Base-by-base conservation (phyloP, 805 yeast species). In the Debaryomyces hansenii region DNA sequence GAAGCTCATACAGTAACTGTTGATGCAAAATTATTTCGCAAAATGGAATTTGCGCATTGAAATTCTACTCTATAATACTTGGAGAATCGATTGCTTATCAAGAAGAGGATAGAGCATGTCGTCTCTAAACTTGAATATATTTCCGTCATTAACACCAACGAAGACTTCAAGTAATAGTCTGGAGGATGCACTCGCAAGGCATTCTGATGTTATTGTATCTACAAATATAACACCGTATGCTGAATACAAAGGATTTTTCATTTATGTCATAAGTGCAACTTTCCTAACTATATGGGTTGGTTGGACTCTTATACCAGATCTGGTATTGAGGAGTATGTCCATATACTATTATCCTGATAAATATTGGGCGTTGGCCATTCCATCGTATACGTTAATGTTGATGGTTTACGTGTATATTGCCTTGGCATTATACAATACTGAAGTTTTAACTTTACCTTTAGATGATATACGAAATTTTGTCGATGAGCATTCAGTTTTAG, bases 211-310 rank as follows among this genome's bases (percentile, higher is more conserved):
- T 14, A 83, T 78, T 0, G 83, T 83, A 0, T 76, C 83, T 1
- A 75, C 79, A 4, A 77, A 76, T 47, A 64, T 71, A 29, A 75
- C 84, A 0, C 78, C 80, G 42, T 77, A 79, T 55, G 80, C 85
- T 0, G 98, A 92, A 58, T 94, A 92, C 65, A 84, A 80, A 57
- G 97, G 97, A 9, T 94, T 90, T 66, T 88, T 92, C 29, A 75
- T 86, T 16, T 89, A 87, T 60, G 84, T 90, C 4, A 72, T 88
- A 0, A 78, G 86, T 12, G 75, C 84, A 0, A 65, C 83, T 1
- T 73, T 79, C 0, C 71, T 88, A 20, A 47, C 74, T 2, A 64
- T 78, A 4, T 87, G 87, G 77, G 52, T 84, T 1, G 49, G 79
- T 4, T 92, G 98, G 97, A 80, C 96, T 1, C 58, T 86, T 3